Percentiles rank a stretch among this genome's conserved stretches.
phyloP scores from a whole-genome alignment of 2,329 filamentous ascomycete species.

The Xylariaceae sp. region DNA sequence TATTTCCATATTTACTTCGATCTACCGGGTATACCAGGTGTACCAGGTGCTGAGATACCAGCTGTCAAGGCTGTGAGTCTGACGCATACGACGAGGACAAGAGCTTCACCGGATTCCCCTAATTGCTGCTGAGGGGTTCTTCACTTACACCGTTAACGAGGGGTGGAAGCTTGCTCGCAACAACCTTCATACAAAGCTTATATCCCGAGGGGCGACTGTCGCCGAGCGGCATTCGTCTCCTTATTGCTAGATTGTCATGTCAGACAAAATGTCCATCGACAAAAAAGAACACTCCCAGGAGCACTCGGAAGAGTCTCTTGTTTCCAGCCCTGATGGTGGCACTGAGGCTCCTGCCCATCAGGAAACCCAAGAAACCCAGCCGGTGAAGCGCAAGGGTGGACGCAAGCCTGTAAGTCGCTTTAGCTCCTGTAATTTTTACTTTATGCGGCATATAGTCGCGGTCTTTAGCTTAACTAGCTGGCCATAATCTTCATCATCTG shows the following conservation, averaged over 20 bases:
- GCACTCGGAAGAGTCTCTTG: constrained; percentile 58
- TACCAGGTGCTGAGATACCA: constrained; percentile 1
- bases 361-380: constrained; percentile 54
- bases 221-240: constrained; percentile 37
- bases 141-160: neutral
- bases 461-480: neutral
- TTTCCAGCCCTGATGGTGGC: constrained; percentile 57
- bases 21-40: too few relatives aligned
- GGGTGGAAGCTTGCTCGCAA: neutral
- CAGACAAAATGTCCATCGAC: constrained; percentile 65
- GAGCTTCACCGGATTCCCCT: neutral
- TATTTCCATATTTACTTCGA: neutral
- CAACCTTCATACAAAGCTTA: constrained; percentile 3
- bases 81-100: neutral
- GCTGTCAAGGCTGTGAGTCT: constrained; percentile 3
- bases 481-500: neutral
- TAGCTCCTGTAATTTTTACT: neutral
- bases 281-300: constrained; percentile 53
- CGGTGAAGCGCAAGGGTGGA: constrained; percentile 93
- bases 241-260: constrained; percentile 47
- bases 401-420: constrained; percentile 77
- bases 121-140: too few relatives aligned
- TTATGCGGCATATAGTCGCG: too few relatives aligned
- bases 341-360: constrained; percentile 37
- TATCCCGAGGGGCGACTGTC: constrained; percentile 33